A percentile compares a stretch with the other conserved stretches of the same genome.
Evolutionary conservation across 2,329 filamentous ascomycete genomes (phyloP).

Genomic region (Metarhizium album): DNA sequence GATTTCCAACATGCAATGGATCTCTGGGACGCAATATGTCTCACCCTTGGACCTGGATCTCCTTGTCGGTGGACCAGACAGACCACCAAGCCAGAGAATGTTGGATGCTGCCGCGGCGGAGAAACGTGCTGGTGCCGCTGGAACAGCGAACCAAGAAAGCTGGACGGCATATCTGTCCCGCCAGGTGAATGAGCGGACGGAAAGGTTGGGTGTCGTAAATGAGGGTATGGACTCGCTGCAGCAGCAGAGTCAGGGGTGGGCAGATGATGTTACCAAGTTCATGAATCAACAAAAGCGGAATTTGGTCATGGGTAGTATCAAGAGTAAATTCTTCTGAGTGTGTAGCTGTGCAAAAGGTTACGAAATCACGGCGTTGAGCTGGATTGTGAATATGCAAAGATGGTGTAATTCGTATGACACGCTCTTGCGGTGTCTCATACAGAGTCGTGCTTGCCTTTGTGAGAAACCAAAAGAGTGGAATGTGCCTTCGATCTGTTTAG

Average conservation of each 20-base stretch:
- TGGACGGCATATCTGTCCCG: constrained; percentile 75
- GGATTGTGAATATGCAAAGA: not conserved
- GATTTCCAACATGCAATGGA: constrained; percentile 94
- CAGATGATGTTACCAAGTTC: constrained; percentile 80
- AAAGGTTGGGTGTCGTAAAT: constrained; percentile 71
- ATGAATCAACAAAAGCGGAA: constrained; percentile 81
- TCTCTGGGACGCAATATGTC: constrained; percentile 86
- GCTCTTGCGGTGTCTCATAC: too few species aligned
- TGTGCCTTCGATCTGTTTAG: too few species aligned
- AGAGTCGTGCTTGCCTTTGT: too few species aligned
- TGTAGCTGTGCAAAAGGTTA: too few species aligned
- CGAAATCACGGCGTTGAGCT: not conserved
- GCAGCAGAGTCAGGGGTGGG: constrained; percentile 71
- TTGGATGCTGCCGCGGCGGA: constrained; percentile 68
- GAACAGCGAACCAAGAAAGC: constrained; percentile 38
- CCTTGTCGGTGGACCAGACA: constrained; percentile 77
- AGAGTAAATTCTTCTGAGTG: constrained; percentile 42
- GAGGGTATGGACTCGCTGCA: constrained; percentile 79
- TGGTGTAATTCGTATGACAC: not conserved
- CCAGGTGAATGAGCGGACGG: constrained; percentile 81
- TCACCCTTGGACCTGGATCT: constrained; percentile 81
- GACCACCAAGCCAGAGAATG: constrained; percentile 84
- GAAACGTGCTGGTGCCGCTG: constrained; percentile 43
- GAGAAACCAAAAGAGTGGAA: too few species aligned
- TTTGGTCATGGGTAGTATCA: constrained; percentile 60